Conservation (phyloP, 495 filamentous ascomycete species). For the Gamarada debralockiae region DNA sequence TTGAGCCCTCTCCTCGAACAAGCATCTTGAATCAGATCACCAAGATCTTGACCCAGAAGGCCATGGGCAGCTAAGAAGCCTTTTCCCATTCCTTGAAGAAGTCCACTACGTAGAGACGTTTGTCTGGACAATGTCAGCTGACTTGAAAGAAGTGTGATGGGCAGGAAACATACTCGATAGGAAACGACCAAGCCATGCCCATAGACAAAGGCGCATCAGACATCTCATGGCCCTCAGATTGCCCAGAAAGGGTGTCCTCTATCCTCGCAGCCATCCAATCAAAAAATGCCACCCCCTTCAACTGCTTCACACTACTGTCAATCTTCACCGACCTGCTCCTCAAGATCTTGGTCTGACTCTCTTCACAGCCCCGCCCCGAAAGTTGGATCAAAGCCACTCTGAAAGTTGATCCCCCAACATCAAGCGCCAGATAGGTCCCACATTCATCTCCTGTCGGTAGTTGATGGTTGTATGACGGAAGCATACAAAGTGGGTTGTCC, state of each 20-base stretch:
- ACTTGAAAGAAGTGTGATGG: constrained; percentile 13
- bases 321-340: constrained; percentile 48
- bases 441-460: constrained; percentile 69
- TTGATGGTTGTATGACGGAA: constrained; percentile 64
- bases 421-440: constrained; percentile 56
- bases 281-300: constrained; percentile 57
- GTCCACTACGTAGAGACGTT: constrained; percentile 69
- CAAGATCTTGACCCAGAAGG: constrained; percentile 46
- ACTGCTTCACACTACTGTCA: constrained; percentile 36
- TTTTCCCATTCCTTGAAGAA: constrained; percentile 81
- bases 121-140: constrained; percentile 44
- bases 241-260: constrained; percentile 43
- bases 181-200: constrained; percentile 85
- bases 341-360: constrained; percentile 31
- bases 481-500: constrained; percentile 48
- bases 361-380: constrained; percentile 37
- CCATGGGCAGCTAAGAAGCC: constrained; percentile 58
- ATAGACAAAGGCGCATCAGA: constrained; percentile 34
- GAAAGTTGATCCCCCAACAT: constrained; percentile 75
- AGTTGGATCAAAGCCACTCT: constrained; percentile 76
- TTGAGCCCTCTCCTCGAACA: constrained; percentile 37
- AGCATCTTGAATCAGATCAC: constrained; percentile 46
- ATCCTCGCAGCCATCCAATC: constrained; percentile 83
- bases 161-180: constrained; percentile 62
- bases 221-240: constrained; percentile 22